These are phyloP conservation scores for Solanum ahanhuiri DNA, from an alignment of 257 asterid genomes.

Conservation along the genomic window DNA sequence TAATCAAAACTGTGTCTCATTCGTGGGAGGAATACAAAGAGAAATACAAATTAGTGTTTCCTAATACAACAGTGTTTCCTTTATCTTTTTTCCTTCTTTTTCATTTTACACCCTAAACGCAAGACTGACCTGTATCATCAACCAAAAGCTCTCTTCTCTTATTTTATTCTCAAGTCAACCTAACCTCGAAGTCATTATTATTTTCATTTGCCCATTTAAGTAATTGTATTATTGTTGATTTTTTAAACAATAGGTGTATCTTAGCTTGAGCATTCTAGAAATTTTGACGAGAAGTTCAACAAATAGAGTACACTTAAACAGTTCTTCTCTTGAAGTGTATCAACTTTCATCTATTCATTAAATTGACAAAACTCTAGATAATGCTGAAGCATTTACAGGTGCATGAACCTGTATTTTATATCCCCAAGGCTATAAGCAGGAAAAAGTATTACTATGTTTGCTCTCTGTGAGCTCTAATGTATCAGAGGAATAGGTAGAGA, in stretches of 20 bases:
- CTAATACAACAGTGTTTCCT: background rate
- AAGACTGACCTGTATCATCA: background rate
- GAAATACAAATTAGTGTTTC: background rate
- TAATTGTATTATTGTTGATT: background rate
- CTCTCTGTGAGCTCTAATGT: background rate
- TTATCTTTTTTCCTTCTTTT: background rate
- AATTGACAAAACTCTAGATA: background rate
- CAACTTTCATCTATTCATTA: background rate
- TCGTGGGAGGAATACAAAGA: background rate
- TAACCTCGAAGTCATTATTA: background rate
- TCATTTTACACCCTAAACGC: background rate
- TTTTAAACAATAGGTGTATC: background rate
- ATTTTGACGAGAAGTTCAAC: background rate
- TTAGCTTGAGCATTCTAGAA: background rate
- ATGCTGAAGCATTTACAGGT: background rate
- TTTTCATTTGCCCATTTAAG: background rate
- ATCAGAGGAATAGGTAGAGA: background rate
- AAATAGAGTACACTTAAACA: background rate
- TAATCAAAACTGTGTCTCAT: background rate
- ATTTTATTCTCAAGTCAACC: background rate
- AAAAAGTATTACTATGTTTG: background rate
- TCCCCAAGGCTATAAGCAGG: background rate
- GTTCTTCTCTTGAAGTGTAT: background rate
- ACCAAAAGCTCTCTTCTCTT: background rate
- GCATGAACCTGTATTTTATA: background rate